Base-by-base conservation (phyloP, 345 rosid species). In the Hibiscus mutabilis region DNA sequence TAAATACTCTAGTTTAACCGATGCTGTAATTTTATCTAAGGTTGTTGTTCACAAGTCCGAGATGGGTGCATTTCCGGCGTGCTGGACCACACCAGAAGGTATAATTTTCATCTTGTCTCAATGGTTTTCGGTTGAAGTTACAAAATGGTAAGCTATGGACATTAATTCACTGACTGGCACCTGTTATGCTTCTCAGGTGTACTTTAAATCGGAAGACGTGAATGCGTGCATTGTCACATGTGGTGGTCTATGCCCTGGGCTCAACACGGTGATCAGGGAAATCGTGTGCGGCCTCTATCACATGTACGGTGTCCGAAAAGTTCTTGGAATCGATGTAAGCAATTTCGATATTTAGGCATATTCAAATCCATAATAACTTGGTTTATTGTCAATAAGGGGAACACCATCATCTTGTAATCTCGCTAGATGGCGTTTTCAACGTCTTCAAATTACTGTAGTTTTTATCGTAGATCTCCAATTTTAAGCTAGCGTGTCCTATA, bases 11-110 rank as follows among this genome's bases (percentile, higher is more conserved):
- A 27, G 68, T 19, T 56, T 42, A 12, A 22, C 19, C 21, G 52
- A 70, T 24, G 3, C 24, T 40, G 35, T 58, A 16, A n/a, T 51
- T 70, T 58, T 19, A 9, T 13, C 60, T 0, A 66, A 94, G 98
- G 90, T 88, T 78, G 96, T 89, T 73, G 96, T 89, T 73, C 96
- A 89, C 49, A 88, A 83, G 82, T 78, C 94, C 95, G 16, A 88
- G 96, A 83, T 97, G 98, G 46, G 78, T 76, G 60, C 97, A 94
- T 77, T 94, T 94, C 70, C 80, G 98, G 57, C 95, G 96, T 57
- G 97, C 97, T 42, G 98, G 97, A 69, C 98, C 98, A 9, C 96
- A 96, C 6, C 97, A 90, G 73, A 90, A 79, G 89, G 97, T 90
- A 71, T 73, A 64, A 24, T 68, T 67, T 65, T 57, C 33, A 63